phyloP scores from a whole-genome alignment of 2,329 filamentous ascomycete species.

The Aspergillus floridensis region DNA sequence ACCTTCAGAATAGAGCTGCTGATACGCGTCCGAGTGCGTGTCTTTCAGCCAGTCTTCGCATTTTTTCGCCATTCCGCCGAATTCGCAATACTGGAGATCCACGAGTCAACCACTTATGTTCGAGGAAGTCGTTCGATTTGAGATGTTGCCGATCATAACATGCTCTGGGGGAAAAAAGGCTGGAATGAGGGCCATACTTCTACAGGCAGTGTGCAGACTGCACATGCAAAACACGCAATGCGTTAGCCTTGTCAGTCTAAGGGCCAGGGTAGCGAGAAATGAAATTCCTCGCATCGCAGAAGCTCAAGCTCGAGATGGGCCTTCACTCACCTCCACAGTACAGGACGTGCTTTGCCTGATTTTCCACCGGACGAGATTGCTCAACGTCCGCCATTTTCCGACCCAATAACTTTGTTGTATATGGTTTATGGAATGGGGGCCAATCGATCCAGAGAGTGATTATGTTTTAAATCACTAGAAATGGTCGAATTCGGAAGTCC shows the following conservation, averaged over 20 bases:
- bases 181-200: slow-evolving; percentile 53
- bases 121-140: neutral
- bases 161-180: neutral
- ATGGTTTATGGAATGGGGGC: neutral
- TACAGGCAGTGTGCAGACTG: slow-evolving; percentile 64
- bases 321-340: slow-evolving; percentile 59
- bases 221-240: neutral
- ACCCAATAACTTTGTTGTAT: neutral
- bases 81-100: slow-evolving; percentile 84
- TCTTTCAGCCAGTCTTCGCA: slow-evolving; percentile 93
- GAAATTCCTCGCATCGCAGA: neutral
- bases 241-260: neutral
- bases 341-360: slow-evolving; percentile 54
- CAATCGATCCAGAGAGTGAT: no score
- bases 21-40: slow-evolving; percentile 70
- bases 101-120: slow-evolving; percentile 6
- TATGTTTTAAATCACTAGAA: neutral
- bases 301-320: neutral
- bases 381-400: slow-evolving; percentile 33
- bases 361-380: slow-evolving; percentile 36
- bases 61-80: slow-evolving; percentile 93
- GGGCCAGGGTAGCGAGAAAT: neutral
- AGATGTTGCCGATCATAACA: neutral
- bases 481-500: neutral
- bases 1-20: slow-evolving; percentile 79